Conservation (phyloP, 208 protist species). For the Vickermania spadyakhi region DNA sequence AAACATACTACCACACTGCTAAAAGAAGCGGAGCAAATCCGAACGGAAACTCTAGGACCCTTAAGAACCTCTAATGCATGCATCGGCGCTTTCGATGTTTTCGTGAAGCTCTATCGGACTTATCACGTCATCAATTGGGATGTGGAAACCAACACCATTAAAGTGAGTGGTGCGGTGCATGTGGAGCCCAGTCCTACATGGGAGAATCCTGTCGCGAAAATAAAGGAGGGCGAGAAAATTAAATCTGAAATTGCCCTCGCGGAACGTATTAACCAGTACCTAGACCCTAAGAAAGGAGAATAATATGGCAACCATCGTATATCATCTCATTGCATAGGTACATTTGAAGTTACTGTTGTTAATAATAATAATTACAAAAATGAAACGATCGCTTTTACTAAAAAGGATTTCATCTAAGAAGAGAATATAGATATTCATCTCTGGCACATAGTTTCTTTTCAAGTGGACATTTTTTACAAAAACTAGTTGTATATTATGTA, state of each 20-base stretch:
- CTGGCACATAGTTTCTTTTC: too few species aligned
- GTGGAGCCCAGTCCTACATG: constrained; percentile 68
- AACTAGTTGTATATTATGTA: too few species aligned
- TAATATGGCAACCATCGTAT: too few species aligned
- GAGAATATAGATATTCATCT: too few species aligned
- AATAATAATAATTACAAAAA: too few species aligned
- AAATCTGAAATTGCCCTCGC: constrained; percentile 36
- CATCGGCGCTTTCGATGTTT: constrained; percentile 63
- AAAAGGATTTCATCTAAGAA: too few species aligned
- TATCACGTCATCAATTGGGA: constrained; percentile 80
- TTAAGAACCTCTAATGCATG: constrained; percentile 32
- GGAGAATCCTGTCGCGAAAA: constrained; percentile 38
- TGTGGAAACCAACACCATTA: constrained; percentile 53
- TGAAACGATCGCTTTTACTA: too few species aligned
- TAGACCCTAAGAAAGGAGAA: too few species aligned
- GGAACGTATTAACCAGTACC: constrained; percentile 52
- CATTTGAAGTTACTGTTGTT: too few species aligned
- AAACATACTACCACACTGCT: constrained; percentile 64
- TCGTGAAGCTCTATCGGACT: constrained; percentile 47
- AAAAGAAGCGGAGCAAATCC: constrained; percentile 39
- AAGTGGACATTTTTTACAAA: too few species aligned
- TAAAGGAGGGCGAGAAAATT: constrained; percentile 31
- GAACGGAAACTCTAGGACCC: constrained; percentile 24
- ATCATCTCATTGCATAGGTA: too few species aligned
- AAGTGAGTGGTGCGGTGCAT: constrained; percentile 59